Evolutionary conservation across 768 basidiomycete genomes (phyloP).

Genomic region (Leccinum olivaceopallidum): DNA sequence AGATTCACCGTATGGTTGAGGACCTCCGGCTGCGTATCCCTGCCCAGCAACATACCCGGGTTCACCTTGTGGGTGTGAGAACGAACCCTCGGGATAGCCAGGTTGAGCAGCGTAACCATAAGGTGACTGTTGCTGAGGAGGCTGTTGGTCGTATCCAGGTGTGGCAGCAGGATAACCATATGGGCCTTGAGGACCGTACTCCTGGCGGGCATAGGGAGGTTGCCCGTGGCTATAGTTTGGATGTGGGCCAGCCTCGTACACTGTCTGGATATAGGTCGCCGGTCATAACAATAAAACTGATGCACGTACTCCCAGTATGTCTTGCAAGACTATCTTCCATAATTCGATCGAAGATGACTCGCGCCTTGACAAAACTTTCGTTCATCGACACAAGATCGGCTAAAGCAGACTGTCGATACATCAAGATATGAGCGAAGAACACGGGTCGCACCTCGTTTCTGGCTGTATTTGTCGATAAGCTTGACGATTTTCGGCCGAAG

Average conservation of each 20-base stretch:
- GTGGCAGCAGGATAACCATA: slow-evolving; percentile 47
- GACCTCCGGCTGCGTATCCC: slow-evolving; percentile 18
- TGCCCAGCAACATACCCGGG: slow-evolving; percentile 24
- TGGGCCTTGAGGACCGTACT: slow-evolving; percentile 37
- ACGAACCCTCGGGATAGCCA: slow-evolving; percentile 27
- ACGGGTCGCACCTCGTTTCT: slow-evolving; percentile 65
- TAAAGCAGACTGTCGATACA: slow-evolving; percentile 30
- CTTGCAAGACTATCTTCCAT: slow-evolving; percentile 87
- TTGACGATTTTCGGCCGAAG: slow-evolving; percentile 94
- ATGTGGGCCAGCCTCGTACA: slow-evolving; percentile 48
- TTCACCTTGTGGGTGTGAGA: slow-evolving; percentile 30
- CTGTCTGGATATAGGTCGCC: slow-evolving; percentile 32
- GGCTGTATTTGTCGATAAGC: slow-evolving; percentile 94
- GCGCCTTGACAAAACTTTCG: slow-evolving; percentile 87
- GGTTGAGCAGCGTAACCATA: slow-evolving; percentile 27
- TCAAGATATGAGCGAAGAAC: background rate
- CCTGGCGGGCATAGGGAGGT: slow-evolving; percentile 30
- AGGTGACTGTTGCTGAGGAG: slow-evolving; percentile 34
- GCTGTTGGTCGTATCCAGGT: slow-evolving; percentile 43
- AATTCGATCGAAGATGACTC: slow-evolving; percentile 89
- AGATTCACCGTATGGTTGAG: slow-evolving; percentile 25
- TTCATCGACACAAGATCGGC: slow-evolving; percentile 95
- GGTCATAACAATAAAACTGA: background rate
- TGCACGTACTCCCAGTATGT: slow-evolving; percentile 58
- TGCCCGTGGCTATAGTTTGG: slow-evolving; percentile 30